Evolutionary conservation across 2,329 filamentous ascomycete species (phyloP).

Genomic region (Colletotrichum siamense): DNA sequence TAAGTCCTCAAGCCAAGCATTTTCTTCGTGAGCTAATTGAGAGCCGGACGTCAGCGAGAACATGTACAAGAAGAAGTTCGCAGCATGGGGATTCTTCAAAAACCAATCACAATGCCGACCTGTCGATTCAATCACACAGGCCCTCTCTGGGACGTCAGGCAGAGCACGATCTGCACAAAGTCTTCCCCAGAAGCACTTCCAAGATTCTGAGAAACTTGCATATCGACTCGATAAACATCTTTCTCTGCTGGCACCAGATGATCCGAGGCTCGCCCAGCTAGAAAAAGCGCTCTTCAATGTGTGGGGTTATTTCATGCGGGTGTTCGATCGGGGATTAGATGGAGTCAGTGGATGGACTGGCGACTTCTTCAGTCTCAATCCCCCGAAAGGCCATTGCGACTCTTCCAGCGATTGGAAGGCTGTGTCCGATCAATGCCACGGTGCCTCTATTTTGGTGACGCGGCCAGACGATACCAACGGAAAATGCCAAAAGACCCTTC

Average conservation of each 20-base stretch:
- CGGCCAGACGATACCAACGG: background rate
- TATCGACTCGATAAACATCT: background rate
- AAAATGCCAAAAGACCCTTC: background rate
- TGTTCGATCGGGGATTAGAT: background rate
- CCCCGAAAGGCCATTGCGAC: background rate
- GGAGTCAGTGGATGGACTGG: background rate
- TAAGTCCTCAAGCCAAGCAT: too few relatives aligned
- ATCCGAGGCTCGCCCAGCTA: background rate
- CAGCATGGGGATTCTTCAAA: background rate
- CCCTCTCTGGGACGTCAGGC: too few relatives aligned
- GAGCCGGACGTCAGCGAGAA: too few relatives aligned
- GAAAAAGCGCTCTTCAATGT: background rate
- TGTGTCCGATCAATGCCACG: background rate
- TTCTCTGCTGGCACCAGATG: background rate
- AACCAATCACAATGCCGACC: background rate
- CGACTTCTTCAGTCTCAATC: background rate
- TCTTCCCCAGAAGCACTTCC: too few relatives aligned
- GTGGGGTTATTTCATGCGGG: background rate
- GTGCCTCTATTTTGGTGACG: background rate
- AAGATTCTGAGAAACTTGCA: background rate
- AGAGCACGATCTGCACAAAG: too few relatives aligned
- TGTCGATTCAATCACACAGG: background rate
- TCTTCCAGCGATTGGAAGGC: background rate
- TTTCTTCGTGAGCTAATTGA: too few relatives aligned
- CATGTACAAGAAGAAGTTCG: background rate